Percentiles rank a stretch among this genome's conserved stretches.
These are phyloP conservation scores for Stephanodiscus minutulus DNA, from an alignment of 108 stramenopile species.

Conservation along the genomic window DNA sequence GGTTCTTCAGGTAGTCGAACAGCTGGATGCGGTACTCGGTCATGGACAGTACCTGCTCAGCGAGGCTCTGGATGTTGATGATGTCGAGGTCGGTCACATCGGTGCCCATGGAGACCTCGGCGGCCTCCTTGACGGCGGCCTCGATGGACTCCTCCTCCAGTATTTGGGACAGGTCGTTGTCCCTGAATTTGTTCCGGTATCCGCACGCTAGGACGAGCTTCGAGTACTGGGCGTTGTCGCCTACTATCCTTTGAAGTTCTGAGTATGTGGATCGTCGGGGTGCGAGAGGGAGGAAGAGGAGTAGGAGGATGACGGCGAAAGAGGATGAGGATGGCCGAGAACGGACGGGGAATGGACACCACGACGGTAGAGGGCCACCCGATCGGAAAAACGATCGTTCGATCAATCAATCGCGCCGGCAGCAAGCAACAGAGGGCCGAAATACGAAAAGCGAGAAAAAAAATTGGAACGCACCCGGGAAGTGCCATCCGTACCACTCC, in stretches of 20 bases:
- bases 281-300: neutral
- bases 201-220: conserved; percentile 93
- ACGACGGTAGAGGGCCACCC: too few species aligned
- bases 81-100: conserved; percentile 97
- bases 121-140: conserved; percentile 95
- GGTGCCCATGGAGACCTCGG: conserved; percentile 98
- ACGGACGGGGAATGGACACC: too few species aligned
- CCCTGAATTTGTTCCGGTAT: conserved; percentile 82
- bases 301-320: neutral
- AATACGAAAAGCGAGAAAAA: neutral
- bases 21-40: conserved; percentile 98
- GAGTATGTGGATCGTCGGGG: conserved; percentile 15
- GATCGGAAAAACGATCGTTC: too few species aligned
- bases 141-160: conserved; percentile 89
- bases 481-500: conserved; percentile 99
- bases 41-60: conserved; percentile 95
- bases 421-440: too few species aligned
- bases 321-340: neutral
- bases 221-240: conserved; percentile 97
- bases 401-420: too few species aligned
- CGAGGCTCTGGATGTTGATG: conserved; percentile 90
- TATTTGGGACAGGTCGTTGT: conserved; percentile 90
- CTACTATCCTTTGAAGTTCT: conserved; percentile 92
- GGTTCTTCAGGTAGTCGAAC: conserved; percentile 97
- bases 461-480: conserved; percentile 71